Percentiles rank a stretch among this genome's conserved stretches.
Evolutionary conservation across 345 rosid species (phyloP).

Genomic region (Geranium brycei): DNA sequence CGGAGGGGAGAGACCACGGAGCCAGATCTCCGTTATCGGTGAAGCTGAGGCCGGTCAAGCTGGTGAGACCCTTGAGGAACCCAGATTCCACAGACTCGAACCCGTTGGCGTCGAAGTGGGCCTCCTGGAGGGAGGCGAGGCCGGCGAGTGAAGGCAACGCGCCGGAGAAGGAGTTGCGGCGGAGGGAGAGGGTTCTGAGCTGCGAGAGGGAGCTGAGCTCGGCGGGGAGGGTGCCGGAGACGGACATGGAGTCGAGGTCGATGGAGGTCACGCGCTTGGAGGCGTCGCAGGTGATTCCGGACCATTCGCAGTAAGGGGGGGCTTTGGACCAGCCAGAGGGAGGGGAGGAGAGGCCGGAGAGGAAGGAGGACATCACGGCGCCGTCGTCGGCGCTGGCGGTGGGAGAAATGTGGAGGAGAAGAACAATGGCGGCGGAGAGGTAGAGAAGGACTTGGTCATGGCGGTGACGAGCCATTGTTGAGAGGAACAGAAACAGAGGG

Average conservation of each 20-base stretch:
- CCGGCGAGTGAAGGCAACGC: slow-evolving; percentile 47
- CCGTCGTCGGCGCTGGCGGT: slow-evolving; percentile 37
- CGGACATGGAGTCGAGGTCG: slow-evolving; percentile 18
- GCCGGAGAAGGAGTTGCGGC: slow-evolving; percentile 43
- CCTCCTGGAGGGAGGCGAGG: slow-evolving; percentile 28
- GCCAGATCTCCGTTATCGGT: slow-evolving; percentile 19
- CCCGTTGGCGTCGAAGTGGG: slow-evolving; percentile 34
- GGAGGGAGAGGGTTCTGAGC: slow-evolving; percentile 34
- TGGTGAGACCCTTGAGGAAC: slow-evolving; percentile 50
- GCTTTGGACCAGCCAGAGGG: slow-evolving; percentile 51
- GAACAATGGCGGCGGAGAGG: slow-evolving; percentile 14
- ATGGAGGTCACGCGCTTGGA: slow-evolving; percentile 34
- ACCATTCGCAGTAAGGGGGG: slow-evolving; percentile 38
- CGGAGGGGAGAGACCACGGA: slow-evolving; percentile 52
- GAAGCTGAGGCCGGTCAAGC: slow-evolving; percentile 33
- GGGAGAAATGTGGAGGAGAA: slow-evolving; percentile 12
- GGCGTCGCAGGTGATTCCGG: slow-evolving; percentile 36
- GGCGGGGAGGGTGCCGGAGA: slow-evolving; percentile 35
- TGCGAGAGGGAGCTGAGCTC: slow-evolving; percentile 44
- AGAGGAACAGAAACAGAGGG: background rate
- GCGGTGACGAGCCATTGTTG: slow-evolving; percentile 23
- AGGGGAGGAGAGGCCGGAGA: slow-evolving; percentile 28
- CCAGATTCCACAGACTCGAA: slow-evolving; percentile 42
- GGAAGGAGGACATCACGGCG: slow-evolving; percentile 29
- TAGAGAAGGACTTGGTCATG: slow-evolving; percentile 10